Percentiles rank a stretch among this genome's conserved stretches.
These are phyloP conservation scores for Exophiala calicioides DNA, from an alignment of 2,329 filamentous ascomycete genomes.

Conservation along the genomic window DNA sequence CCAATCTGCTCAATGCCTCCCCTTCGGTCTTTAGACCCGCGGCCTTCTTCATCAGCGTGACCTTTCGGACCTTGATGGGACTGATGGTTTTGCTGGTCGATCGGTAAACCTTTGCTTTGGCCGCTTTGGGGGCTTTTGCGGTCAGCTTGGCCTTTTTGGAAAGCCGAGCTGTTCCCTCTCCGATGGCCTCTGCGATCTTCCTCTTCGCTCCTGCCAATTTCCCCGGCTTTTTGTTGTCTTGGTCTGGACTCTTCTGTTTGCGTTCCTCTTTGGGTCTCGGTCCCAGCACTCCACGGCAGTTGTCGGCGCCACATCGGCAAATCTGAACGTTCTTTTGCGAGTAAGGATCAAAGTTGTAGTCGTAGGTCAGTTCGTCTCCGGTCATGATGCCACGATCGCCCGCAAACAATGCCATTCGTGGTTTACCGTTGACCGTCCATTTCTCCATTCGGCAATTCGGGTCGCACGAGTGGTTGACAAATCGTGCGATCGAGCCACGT, in stretches of 20 bases:
- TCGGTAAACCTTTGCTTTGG: slow-evolving; percentile 14
- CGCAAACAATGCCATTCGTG: slow-evolving; percentile 94
- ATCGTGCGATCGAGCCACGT: slow-evolving; percentile 90
- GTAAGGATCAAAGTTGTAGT: slow-evolving; percentile 72
- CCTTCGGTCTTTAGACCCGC: slow-evolving; percentile 13
- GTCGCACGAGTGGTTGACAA: slow-evolving; percentile 96
- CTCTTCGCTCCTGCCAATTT: slow-evolving; percentile 30
- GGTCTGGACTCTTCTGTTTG: slow-evolving; percentile 24
- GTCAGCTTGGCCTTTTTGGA: slow-evolving; percentile 25
- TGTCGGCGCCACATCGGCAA: slow-evolving; percentile 62
- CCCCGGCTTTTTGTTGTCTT: slow-evolving; percentile 21
- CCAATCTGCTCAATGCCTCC: slow-evolving; percentile 10
- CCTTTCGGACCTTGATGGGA: slow-evolving; percentile 21
- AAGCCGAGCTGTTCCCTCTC: slow-evolving; percentile 22
- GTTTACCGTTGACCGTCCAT: slow-evolving; percentile 91
- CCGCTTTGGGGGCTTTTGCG: no score
- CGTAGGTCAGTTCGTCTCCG: slow-evolving; percentile 93
- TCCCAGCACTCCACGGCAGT: slow-evolving; percentile 63
- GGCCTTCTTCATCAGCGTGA: slow-evolving; percentile 17
- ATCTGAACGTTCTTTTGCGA: slow-evolving; percentile 64
- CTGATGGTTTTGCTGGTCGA: slow-evolving; percentile 9
- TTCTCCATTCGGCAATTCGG: slow-evolving; percentile 98
- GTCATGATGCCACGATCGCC: slow-evolving; percentile 88
- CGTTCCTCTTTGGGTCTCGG: slow-evolving; percentile 56
- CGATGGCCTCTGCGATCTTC: slow-evolving; percentile 28